Evolutionary conservation across 768 basidiomycete genomes (phyloP).

Genomic region (Amanita muscaria): DNA sequence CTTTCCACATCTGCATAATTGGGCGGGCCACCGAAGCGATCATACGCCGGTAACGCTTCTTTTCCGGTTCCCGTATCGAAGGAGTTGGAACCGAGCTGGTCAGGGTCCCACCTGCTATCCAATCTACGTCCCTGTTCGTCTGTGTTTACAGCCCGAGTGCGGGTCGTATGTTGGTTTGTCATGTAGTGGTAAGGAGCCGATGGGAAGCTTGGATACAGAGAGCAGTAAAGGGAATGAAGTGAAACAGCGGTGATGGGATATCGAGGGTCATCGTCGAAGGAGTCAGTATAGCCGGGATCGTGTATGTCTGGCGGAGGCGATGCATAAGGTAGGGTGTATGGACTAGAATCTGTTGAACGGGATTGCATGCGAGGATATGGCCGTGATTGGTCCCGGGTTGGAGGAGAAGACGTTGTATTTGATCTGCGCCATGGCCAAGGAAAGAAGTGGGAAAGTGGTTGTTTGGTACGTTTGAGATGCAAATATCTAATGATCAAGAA

Average conservation of each 20-base stretch:
- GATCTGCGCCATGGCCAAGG: neutral
- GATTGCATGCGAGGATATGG: no score
- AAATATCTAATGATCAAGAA: neutral
- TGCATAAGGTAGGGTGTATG: neutral
- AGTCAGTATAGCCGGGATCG: neutral
- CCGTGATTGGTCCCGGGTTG: neutral
- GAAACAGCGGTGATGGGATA: conserved; percentile 5
- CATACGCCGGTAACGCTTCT: conserved; percentile 40
- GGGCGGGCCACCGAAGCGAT: conserved; percentile 29
- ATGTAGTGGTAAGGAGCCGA: no score
- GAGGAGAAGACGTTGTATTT: neutral
- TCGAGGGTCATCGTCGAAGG: conserved; percentile 8
- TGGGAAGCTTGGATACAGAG: no score
- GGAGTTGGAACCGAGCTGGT: conserved; percentile 16
- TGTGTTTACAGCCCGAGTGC: conserved; percentile 9
- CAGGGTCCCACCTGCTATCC: conserved; percentile 24
- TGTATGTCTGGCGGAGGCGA: no score
- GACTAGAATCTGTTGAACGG: no score
- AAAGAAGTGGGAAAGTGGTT: conserved; percentile 2
- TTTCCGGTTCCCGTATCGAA: conserved; percentile 16
- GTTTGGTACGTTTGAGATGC: neutral
- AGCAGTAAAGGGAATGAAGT: conserved; percentile 1
- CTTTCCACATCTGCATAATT: conserved; percentile 25
- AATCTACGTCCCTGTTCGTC: conserved; percentile 25
- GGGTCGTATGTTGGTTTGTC: conserved; percentile 2